phyloP scores from a whole-genome alignment of 2,329 filamentous ascomycete species.

The Emergomyces orientalis region DNA sequence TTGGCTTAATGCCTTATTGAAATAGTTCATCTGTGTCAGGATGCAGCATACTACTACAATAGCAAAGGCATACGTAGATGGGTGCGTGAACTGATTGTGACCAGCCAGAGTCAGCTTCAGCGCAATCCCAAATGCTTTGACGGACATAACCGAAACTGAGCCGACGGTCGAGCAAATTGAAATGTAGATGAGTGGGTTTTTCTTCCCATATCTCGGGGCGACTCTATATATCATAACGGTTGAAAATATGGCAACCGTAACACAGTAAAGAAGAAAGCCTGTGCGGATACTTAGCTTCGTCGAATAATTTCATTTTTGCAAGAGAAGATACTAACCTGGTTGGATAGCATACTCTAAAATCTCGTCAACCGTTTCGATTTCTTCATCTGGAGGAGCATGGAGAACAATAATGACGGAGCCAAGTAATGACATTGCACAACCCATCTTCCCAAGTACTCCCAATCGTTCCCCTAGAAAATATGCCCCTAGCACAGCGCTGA shows the following conservation, averaged over 20 bases:
- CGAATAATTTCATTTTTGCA: neutral
- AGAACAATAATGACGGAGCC: constrained; percentile 96
- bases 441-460: constrained; percentile 83
- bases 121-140: constrained; percentile 97
- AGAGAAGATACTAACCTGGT: constrained; percentile 54
- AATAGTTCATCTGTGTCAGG: constrained; percentile 98
- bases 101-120: constrained; percentile 88
- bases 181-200: constrained; percentile 90
- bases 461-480: constrained; percentile 89
- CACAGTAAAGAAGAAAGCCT: constrained; percentile 87
- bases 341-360: constrained; percentile 84
- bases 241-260: constrained; percentile 71
- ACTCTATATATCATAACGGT: constrained; percentile 94
- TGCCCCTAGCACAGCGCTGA: constrained; percentile 75
- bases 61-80: constrained; percentile 94
- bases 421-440: constrained; percentile 91
- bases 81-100: constrained; percentile 89
- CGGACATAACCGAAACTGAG: constrained; percentile 96
- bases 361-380: constrained; percentile 83
- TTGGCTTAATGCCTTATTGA: constrained; percentile 95
- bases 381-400: constrained; percentile 88
- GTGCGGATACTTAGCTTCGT: constrained; percentile 9
- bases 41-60: constrained; percentile 92
- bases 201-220: constrained; percentile 80
- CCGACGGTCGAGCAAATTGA: constrained; percentile 97